Conservation (phyloP, 768 basidiomycete genomes). For the Boletus sp. region DNA sequence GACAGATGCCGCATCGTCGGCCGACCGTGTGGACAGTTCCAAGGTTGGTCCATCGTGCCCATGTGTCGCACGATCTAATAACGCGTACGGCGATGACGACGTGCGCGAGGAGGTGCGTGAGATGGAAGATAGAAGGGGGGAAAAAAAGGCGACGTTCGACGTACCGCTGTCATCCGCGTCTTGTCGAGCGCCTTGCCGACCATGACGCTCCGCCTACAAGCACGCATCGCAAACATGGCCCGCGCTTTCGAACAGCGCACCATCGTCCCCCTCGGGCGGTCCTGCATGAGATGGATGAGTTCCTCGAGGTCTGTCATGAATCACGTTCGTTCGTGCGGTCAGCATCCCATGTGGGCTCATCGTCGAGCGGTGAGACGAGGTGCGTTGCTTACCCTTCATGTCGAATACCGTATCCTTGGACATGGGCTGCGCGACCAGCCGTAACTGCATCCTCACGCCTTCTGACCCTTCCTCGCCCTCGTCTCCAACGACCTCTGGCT, state of each 20-base stretch:
- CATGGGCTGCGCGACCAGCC: conserved; percentile 79
- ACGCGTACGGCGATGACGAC: background rate
- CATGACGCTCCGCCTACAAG: conserved; percentile 97
- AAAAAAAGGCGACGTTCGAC: conserved; percentile 16
- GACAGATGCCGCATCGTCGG: conserved; percentile 80
- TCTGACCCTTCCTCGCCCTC: background rate
- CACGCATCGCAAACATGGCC: conserved; percentile 95
- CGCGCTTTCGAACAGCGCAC: conserved; percentile 92
- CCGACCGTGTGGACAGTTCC: conserved; percentile 86
- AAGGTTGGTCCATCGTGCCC: conserved; percentile 82
- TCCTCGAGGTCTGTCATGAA: conserved; percentile 79
- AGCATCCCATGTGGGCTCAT: background rate
- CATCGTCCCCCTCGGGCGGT: conserved; percentile 75
- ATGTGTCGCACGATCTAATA: conserved; percentile 71
- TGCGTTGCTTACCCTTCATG: conserved; percentile 60
- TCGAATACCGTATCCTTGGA: conserved; percentile 92
- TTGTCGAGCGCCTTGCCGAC: conserved; percentile 80
- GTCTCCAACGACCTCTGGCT: conserved; percentile 9
- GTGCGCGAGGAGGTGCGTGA: background rate
- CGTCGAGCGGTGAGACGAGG: conserved; percentile 2
- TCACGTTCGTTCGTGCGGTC: background rate
- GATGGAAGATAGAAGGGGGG: background rate
- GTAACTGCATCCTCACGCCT: conserved; percentile 40
- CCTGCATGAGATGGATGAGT: conserved; percentile 80
- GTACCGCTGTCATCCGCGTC: conserved; percentile 74